Evolutionary conservation across 2,329 filamentous ascomycete species (phyloP).

Genomic region (Xylaria sp.): DNA sequence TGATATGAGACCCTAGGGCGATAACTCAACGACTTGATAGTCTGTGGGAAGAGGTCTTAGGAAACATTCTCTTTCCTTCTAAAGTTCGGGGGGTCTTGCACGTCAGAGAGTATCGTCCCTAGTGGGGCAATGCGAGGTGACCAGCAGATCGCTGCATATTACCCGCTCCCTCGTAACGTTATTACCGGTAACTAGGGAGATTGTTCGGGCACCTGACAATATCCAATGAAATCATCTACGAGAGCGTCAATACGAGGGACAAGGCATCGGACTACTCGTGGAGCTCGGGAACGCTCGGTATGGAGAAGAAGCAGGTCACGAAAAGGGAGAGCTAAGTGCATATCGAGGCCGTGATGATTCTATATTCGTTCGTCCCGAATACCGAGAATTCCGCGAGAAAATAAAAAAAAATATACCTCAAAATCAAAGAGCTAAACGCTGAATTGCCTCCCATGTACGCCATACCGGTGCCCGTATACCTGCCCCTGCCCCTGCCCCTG

Average conservation of each 20-base stretch:
- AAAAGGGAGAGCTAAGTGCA: background rate
- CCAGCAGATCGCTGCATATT: too few relatives aligned
- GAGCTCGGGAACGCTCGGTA: background rate
- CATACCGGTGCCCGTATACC: background rate
- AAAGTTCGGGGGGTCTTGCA: too few relatives aligned
- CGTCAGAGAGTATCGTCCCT: too few relatives aligned
- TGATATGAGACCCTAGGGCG: too few relatives aligned
- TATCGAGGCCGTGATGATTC: background rate
- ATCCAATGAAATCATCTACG: too few relatives aligned
- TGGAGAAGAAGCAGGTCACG: background rate
- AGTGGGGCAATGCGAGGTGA: too few relatives aligned
- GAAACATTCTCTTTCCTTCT: too few relatives aligned
- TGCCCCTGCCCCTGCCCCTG: background rate
- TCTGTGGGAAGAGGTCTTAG: too few relatives aligned
- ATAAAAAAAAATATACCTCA: background rate
- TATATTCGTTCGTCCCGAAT: background rate
- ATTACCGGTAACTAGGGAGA: too few relatives aligned
- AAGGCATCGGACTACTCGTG: background rate
- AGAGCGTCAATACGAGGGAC: background rate
- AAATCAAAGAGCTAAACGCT: background rate
- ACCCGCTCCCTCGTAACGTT: too few relatives aligned
- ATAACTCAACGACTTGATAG: too few relatives aligned
- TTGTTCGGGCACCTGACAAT: too few relatives aligned
- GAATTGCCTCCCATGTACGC: background rate
- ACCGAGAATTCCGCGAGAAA: background rate